Evolutionary conservation across 345 rosid genomes (phyloP).

Genomic region (Brassica carinata): DNA sequence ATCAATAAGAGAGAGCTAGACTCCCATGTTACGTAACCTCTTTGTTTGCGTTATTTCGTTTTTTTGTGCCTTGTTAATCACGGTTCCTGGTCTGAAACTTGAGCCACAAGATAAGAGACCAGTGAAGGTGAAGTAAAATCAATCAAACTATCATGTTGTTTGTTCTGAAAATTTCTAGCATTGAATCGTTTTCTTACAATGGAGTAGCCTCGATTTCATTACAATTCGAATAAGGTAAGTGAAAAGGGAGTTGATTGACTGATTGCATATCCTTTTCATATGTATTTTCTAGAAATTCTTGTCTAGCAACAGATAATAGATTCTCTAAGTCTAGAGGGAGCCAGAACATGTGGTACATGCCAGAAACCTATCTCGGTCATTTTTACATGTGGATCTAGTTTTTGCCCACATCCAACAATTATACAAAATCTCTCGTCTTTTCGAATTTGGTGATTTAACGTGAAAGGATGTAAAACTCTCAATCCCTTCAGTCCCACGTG

Average conservation of each 20-base stretch:
- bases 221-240: neutral
- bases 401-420: constrained; percentile 27
- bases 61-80: neutral
- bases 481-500: constrained; percentile 9
- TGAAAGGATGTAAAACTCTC: neutral
- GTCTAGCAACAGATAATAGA: constrained; percentile 16
- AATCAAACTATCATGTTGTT: neutral
- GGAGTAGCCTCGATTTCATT: neutral
- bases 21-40: constrained; percentile 22
- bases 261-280: constrained; percentile 3
- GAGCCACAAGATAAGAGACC: constrained; percentile 21
- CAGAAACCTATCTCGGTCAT: constrained; percentile 19
- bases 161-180: neutral
- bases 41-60: neutral
- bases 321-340: constrained; percentile 19
- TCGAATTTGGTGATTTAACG: constrained; percentile 2
- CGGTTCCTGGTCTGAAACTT: constrained; percentile 23
- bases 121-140: neutral
- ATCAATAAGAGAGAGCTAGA: constrained; percentile 40
- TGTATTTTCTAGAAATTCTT: neutral
- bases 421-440: constrained; percentile 37
- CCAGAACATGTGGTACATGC: constrained; percentile 14
- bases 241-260: neutral
- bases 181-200: neutral
- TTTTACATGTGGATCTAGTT: constrained; percentile 37